Conservation (phyloP, 1,139 yeast species). For the Blastobotrys persicus region DNA sequence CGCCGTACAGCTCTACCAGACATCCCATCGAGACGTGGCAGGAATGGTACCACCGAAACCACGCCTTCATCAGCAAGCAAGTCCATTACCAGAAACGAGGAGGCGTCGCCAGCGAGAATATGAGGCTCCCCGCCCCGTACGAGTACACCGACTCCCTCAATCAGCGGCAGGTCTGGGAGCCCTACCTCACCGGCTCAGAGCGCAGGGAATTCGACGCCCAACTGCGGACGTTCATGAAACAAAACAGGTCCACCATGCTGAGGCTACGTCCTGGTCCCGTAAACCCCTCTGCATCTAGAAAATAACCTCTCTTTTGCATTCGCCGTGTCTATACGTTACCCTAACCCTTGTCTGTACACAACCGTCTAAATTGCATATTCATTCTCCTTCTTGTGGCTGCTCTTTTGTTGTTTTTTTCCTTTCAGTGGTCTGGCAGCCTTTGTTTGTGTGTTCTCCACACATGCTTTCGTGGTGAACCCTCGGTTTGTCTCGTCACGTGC, state of each 20-base stretch:
- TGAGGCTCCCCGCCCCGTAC: conserved; percentile 32
- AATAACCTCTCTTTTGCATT: not conserved
- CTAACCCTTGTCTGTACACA: not conserved
- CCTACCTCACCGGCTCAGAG: conserved; percentile 35
- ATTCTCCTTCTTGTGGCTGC: no score
- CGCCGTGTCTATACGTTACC: no score
- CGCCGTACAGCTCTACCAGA: conserved; percentile 29
- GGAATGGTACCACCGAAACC: conserved; percentile 34
- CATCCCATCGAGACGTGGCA: conserved; percentile 39
- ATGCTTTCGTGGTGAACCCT: no score
- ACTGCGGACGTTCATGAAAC: conserved; percentile 32
- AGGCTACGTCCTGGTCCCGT: conserved; percentile 33
- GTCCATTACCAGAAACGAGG: conserved; percentile 13
- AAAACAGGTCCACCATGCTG: conserved; percentile 30
- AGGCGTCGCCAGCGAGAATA: conserved; percentile 18
- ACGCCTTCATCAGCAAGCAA: conserved; percentile 19
- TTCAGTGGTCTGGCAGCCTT: not conserved
- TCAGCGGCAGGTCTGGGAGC: conserved; percentile 37
- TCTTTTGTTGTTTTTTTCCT: no score
- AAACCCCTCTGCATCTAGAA: not conserved
- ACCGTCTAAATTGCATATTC: not conserved
- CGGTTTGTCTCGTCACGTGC: no score
- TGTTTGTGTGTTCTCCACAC: no score
- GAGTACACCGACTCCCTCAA: conserved; percentile 36
- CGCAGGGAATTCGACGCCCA: conserved; percentile 35